Conservation (phyloP, 1,284 basidiomycete genomes). For the Cryptococcus sp. region DNA sequence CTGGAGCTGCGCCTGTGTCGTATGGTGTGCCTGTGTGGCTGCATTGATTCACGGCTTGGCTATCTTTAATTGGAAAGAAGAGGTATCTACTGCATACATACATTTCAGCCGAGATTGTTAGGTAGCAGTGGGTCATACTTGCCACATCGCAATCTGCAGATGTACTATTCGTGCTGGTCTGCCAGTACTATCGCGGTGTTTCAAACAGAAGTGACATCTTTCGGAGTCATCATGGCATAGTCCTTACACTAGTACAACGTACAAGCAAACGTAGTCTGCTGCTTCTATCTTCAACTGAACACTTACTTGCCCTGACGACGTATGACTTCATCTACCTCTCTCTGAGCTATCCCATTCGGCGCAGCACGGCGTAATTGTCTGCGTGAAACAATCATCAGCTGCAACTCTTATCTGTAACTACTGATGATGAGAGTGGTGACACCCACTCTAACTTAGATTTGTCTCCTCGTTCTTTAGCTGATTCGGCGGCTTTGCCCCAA, state of each 20-base stretch:
- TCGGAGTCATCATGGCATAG: too few species aligned
- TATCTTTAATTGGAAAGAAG: too few species aligned
- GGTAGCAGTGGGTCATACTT: too few species aligned
- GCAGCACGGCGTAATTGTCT: conserved; percentile 70
- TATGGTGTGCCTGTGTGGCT: conserved; percentile 78
- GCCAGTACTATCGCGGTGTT: too few species aligned
- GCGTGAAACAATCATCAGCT: conserved; percentile 2
- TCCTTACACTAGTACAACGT: too few species aligned
- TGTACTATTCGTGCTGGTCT: too few species aligned
- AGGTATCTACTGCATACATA: too few species aligned
- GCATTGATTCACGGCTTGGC: conserved; percentile 10
- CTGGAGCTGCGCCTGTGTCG: conserved; percentile 91
- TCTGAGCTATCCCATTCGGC: conserved; percentile 73
- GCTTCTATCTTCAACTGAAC: too few species aligned
- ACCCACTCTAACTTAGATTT: conserved; percentile 78
- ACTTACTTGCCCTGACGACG: conserved; percentile 33
- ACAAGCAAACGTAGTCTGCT: too few species aligned
- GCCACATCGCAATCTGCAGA: too few species aligned
- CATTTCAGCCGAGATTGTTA: too few species aligned
- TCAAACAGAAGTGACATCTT: too few species aligned
- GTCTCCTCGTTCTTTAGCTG: conserved; percentile 82
- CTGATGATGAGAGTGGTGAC: not conserved
- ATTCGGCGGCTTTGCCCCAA: conserved; percentile 81
- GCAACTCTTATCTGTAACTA: not conserved
- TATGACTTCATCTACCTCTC: conserved; percentile 72